Percentiles rank a stretch among this genome's conserved stretches.
phyloP scores from a whole-genome alignment of 805 yeast genomes.

The Cyberlindnera amylophila region DNA sequence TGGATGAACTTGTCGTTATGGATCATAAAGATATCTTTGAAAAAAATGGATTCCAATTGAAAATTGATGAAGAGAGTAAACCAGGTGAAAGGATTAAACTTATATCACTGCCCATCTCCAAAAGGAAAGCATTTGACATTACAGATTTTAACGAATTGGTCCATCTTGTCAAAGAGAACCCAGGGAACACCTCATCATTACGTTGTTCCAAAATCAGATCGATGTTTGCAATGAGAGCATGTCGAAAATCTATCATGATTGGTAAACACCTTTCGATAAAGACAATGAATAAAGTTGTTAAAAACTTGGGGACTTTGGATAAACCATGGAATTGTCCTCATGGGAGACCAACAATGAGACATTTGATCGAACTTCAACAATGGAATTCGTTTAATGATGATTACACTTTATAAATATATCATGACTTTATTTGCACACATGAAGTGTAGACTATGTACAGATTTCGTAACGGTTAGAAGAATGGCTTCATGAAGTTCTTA shows the following conservation, averaged over 20 bases:
- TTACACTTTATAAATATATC: slow-evolving; percentile 28
- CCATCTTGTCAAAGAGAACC: slow-evolving; percentile 56
- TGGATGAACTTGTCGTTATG: slow-evolving; percentile 72
- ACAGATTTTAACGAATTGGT: slow-evolving; percentile 74
- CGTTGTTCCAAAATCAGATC: slow-evolving; percentile 76
- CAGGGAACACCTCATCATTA: slow-evolving; percentile 36
- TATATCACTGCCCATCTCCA: slow-evolving; percentile 68
- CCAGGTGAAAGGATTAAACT: slow-evolving; percentile 59
- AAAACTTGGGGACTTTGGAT: slow-evolving; percentile 63
- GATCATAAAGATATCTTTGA: slow-evolving; percentile 56
- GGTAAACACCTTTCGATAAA: slow-evolving; percentile 61
- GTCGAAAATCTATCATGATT: slow-evolving; percentile 90
- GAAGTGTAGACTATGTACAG: slow-evolving; percentile 2
- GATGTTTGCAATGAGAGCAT: slow-evolving; percentile 93
- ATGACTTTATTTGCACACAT: background rate
- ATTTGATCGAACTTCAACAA: slow-evolving; percentile 58
- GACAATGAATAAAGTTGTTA: slow-evolving; percentile 68
- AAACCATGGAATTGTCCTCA: slow-evolving; percentile 97
- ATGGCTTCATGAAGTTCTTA: slow-evolving; percentile 23
- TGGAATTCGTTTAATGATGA: slow-evolving; percentile 45
- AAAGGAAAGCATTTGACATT: slow-evolving; percentile 59
- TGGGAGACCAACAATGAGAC: slow-evolving; percentile 96
- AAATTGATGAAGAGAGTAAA: slow-evolving; percentile 42
- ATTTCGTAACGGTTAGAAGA: slow-evolving; percentile 7
- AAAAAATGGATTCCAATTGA: slow-evolving; percentile 73